phyloP scores from a whole-genome alignment of 352 stramenopile genomes.

The Globisporangium heterothallicum region DNA sequence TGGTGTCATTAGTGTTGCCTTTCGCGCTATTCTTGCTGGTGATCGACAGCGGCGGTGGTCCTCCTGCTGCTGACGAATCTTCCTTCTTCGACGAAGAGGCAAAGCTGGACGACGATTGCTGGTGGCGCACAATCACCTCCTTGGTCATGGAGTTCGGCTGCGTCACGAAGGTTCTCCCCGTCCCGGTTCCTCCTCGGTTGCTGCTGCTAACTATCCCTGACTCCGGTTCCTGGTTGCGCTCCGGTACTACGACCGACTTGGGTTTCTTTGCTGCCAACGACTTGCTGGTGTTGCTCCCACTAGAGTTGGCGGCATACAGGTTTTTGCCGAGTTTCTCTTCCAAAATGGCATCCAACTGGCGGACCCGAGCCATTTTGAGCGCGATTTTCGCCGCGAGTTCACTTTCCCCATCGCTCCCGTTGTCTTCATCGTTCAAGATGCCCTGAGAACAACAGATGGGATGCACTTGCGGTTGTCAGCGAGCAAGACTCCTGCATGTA shows the following conservation, averaged over 20 bases:
- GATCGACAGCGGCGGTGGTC: no score
- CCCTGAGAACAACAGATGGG: slow-evolving; percentile 24
- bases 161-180: background rate
- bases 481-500: background rate
- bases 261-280: slow-evolving; percentile 11
- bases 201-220: no score
- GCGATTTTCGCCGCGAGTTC: slow-evolving; percentile 53
- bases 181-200: background rate
- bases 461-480: background rate
- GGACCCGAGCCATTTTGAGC: slow-evolving; percentile 64
- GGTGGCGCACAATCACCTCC: background rate
- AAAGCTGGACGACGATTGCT: background rate
- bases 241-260: background rate
- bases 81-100: background rate
- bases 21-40: no score
- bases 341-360: slow-evolving; percentile 49
- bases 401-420: slow-evolving; percentile 16
- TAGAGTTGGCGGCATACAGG: slow-evolving; percentile 28
- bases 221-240: background rate
- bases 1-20: no score
- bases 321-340: slow-evolving; percentile 63
- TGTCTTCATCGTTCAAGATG: slow-evolving; percentile 34
- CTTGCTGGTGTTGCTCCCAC: slow-evolving; percentile 18
- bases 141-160: background rate
- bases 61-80: background rate